Conservation (phyloP, 2,329 filamentous ascomycete species). For the Mycosphaerelloides madeirae region DNA sequence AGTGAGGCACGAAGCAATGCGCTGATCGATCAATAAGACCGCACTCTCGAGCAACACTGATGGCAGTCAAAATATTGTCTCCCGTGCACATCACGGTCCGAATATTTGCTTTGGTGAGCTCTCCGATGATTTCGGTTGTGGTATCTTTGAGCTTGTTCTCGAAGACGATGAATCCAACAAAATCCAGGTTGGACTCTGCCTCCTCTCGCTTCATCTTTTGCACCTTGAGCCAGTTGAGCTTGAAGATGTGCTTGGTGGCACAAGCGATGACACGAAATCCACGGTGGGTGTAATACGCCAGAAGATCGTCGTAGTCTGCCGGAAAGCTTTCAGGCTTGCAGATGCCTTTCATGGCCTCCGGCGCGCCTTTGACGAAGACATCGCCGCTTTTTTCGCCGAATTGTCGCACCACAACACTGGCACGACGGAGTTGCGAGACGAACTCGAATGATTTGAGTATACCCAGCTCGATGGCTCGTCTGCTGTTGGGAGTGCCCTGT, state of each 20-base stretch:
- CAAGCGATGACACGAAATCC: slow-evolving; percentile 96
- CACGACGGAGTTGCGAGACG: slow-evolving; percentile 82
- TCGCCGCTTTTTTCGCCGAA: slow-evolving; percentile 81
- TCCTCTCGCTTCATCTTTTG: slow-evolving; percentile 88
- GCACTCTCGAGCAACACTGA: slow-evolving; percentile 91
- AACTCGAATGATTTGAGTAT: slow-evolving; percentile 91
- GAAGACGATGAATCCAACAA: slow-evolving; percentile 95
- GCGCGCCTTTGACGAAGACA: slow-evolving; percentile 92
- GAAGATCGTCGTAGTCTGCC: slow-evolving; percentile 78
- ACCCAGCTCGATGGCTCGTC: slow-evolving; percentile 73
- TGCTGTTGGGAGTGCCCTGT: slow-evolving; percentile 37
- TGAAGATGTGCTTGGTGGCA: slow-evolving; percentile 80
- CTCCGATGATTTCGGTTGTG: slow-evolving; percentile 73
- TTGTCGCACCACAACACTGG: slow-evolving; percentile 85
- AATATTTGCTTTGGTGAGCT: slow-evolving; percentile 78
- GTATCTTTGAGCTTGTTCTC: slow-evolving; percentile 96
- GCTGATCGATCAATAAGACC: slow-evolving; percentile 72
- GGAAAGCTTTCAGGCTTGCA: slow-evolving; percentile 82
- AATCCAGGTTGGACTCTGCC: slow-evolving; percentile 77
- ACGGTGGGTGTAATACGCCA: slow-evolving; percentile 88
- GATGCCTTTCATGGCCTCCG: slow-evolving; percentile 93
- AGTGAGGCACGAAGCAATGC: slow-evolving; percentile 90
- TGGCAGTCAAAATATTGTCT: slow-evolving; percentile 94
- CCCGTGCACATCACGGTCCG: slow-evolving; percentile 94
- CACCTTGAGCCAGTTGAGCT: slow-evolving; percentile 87